phyloP scores from a whole-genome alignment of 352 stramenopile species.

The Thalassiosira oceanica region DNA sequence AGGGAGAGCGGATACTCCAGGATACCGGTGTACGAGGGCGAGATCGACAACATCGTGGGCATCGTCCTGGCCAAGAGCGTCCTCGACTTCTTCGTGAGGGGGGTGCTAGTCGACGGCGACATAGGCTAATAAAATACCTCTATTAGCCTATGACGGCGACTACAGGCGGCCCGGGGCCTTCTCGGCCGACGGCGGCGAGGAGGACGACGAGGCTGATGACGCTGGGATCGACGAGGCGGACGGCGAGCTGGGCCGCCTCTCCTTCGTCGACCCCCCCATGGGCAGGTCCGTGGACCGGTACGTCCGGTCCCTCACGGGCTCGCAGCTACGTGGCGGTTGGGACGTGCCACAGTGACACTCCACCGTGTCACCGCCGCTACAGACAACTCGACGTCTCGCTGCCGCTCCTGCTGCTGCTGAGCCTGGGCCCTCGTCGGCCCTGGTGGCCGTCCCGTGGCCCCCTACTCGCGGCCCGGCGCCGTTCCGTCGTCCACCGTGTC shows the following conservation, averaged over 20 bases:
- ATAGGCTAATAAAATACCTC: conserved; percentile 82
- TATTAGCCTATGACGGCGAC: conserved; percentile 80
- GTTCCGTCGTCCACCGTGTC: too few relatives aligned
- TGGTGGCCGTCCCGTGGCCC: too few relatives aligned
- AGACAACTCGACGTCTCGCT: too few relatives aligned
- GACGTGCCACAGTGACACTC: too few relatives aligned
- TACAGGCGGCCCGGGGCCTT: conserved; percentile 14
- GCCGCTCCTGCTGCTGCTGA: too few relatives aligned
- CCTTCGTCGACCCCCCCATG: conserved; percentile 33
- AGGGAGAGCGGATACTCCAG: conserved; percentile 90
- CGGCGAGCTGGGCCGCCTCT: conserved; percentile 33
- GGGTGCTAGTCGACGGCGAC: conserved; percentile 81
- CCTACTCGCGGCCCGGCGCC: too few relatives aligned
- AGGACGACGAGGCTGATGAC: conserved; percentile 5
- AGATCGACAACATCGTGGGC: conserved; percentile 94
- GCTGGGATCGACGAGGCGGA: conserved; percentile 4
- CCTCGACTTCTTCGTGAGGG: conserved; percentile 90
- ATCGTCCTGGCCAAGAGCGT: conserved; percentile 94
- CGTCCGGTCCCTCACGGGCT: conserved; percentile 78
- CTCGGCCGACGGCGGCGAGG: neutral
- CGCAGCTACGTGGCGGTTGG: too few relatives aligned
- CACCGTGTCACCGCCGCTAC: too few relatives aligned
- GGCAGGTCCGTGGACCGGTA: conserved; percentile 46
- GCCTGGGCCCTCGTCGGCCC: too few relatives aligned
- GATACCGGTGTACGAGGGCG: conserved; percentile 93